A percentile compares a stretch with the other conserved stretches of the same genome.
These are phyloP conservation scores for Lanmaoa pseudosensibilis DNA, from an alignment of 768 basidiomycete genomes.

Conservation along the genomic window DNA sequence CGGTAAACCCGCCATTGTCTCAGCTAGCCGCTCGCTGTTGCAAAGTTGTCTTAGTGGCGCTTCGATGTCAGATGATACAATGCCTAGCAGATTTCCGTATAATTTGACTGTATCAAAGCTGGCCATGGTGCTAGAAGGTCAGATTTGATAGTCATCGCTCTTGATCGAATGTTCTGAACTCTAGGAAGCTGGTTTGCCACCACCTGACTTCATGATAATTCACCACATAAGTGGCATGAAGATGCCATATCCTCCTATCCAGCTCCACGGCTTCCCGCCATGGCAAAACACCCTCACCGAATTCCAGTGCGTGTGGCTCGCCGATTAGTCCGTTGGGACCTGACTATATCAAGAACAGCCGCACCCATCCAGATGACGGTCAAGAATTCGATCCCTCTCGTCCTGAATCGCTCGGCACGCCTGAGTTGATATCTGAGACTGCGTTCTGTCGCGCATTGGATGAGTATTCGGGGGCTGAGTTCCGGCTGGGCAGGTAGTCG, in stretches of 20 bases:
- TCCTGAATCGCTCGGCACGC: background rate
- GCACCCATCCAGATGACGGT: slow-evolving; percentile 21
- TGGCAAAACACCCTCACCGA: slow-evolving; percentile 86
- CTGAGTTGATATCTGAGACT: slow-evolving; percentile 45
- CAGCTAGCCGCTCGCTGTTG: slow-evolving; percentile 49
- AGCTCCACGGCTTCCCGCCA: slow-evolving; percentile 76
- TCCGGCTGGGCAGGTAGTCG: slow-evolving; percentile 70
- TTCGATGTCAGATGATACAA: background rate
- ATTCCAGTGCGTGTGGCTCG: slow-evolving; percentile 56
- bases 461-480: slow-evolving; percentile 70
- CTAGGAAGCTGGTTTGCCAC: slow-evolving; percentile 53
- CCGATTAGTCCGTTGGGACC: background rate
- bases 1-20: slow-evolving; percentile 65
- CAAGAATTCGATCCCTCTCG: background rate
- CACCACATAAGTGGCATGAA: slow-evolving; percentile 51
- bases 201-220: slow-evolving; percentile 78
- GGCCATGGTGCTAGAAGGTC: slow-evolving; percentile 60
- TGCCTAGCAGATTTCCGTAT: slow-evolving; percentile 21
- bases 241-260: slow-evolving; percentile 47
- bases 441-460: slow-evolving; percentile 72
- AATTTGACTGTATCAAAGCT: slow-evolving; percentile 46
- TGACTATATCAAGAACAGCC: slow-evolving; percentile 15
- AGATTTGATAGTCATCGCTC: slow-evolving; percentile 11
- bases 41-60: slow-evolving; percentile 16
- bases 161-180: slow-evolving; percentile 25